phyloP scores from a whole-genome alignment of 75 land plant species.

The Pinus taeda region DNA sequence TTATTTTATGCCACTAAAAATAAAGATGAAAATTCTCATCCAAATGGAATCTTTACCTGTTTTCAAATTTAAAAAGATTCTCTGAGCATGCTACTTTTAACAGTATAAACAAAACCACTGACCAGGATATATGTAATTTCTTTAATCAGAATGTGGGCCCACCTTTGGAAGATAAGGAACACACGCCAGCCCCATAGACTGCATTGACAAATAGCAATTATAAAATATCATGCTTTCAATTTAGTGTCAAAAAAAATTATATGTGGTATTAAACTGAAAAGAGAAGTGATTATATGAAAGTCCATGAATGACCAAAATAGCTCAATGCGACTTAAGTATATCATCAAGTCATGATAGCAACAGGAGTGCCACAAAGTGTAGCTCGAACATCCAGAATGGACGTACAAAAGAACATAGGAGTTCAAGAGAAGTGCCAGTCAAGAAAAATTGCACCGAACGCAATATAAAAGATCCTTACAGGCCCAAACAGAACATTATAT shows the following conservation, averaged over 20 bases:
- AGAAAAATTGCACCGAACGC: not conserved
- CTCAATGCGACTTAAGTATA: too few species aligned
- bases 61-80: not conserved
- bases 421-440: not conserved
- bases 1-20: too few species aligned
- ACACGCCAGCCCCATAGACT: slow-evolving; percentile 95
- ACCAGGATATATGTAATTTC: not conserved
- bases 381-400: slow-evolving; percentile 10
- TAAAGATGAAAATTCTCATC: not conserved
- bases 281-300: too few species aligned
- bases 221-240: not conserved
- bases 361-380: too few species aligned
- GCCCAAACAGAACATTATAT: not conserved
- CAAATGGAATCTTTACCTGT: not conserved
- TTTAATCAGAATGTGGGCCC: slow-evolving; percentile 9
- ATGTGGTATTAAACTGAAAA: not conserved
- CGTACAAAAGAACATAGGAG: slow-evolving; percentile 1
- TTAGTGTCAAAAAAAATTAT: not conserved
- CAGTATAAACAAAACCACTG: not conserved
- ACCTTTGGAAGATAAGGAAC: slow-evolving; percentile 98
- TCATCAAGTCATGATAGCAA: too few species aligned
- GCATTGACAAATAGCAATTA: slow-evolving; percentile 12
- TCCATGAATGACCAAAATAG: too few species aligned
- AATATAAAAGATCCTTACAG: not conserved
- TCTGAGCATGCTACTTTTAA: not conserved